Conservation (phyloP, 2,329 filamentous ascomycete species). For the Emmonsiellopsis sp. region DNA sequence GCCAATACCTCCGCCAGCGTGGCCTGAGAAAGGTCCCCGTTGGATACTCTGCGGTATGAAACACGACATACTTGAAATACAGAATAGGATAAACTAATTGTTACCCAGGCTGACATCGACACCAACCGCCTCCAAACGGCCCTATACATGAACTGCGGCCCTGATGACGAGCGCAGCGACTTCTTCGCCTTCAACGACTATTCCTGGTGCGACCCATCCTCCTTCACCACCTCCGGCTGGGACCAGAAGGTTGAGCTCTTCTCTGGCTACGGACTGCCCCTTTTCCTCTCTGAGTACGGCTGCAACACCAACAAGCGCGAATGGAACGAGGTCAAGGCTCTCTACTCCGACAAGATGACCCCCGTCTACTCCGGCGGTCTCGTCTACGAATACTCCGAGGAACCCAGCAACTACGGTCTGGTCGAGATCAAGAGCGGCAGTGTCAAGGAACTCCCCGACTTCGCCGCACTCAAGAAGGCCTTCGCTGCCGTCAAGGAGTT, state of each 20-base stretch:
- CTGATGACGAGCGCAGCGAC: conserved; percentile 72
- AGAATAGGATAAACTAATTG: neutral
- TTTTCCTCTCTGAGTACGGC: conserved; percentile 93
- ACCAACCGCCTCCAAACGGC: conserved; percentile 81
- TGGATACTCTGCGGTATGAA: conserved; percentile 51
- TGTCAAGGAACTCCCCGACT: conserved; percentile 50
- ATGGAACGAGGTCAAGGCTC: conserved; percentile 67
- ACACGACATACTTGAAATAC: neutral
- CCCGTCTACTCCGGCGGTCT: conserved; percentile 88
- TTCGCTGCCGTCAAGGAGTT: conserved; percentile 43
- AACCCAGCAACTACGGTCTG: conserved; percentile 71
- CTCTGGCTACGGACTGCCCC: conserved; percentile 73
- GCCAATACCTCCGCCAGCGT: conserved; percentile 56
- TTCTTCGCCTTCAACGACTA: conserved; percentile 88
- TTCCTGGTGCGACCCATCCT: conserved; percentile 67
- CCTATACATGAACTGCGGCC: conserved; percentile 86
- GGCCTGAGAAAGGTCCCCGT: conserved; percentile 60
- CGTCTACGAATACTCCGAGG: conserved; percentile 86
- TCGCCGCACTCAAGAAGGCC: conserved; percentile 44
- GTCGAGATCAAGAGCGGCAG: conserved; percentile 52
- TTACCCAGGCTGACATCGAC: conserved; percentile 59
- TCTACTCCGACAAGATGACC: conserved; percentile 80
- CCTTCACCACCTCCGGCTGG: conserved; percentile 69
- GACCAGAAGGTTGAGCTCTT: conserved; percentile 82
- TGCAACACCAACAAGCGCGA: conserved; percentile 74